Evolutionary conservation across 257 asterid species (phyloP), one percentile per base, ranked within the genome.

Genomic region (Nicotiana attenuata): DNA sequence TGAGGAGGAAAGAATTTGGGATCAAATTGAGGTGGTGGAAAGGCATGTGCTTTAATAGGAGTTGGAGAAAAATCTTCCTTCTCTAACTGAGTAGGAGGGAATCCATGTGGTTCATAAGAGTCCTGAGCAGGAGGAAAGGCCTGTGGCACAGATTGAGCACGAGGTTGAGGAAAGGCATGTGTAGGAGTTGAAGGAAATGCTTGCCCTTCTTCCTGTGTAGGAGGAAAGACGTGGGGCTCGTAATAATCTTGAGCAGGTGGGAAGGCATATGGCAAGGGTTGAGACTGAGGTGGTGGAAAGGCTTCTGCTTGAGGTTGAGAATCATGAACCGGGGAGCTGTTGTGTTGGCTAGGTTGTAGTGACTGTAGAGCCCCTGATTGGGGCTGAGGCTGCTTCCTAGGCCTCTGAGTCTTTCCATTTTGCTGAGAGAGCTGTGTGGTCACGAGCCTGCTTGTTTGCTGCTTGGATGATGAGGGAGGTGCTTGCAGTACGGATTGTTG

Each of bases 281-380:
- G 68, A 33, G 78, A 60, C 33, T 68, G 76, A 2, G 77, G 38
- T 4, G 84, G 84, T 67, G 87, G 86, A 59, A 83, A 81, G 19
- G 69, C 45, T 9, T 65, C 81, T 17, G 22, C 45, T 41, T 60
- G 80, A 29, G 77, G 82, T 1, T 81, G 83, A 57, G 76, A 81
- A 64, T 35, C 53, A 3, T 22, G 22, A 15, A 76, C 61, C 19
- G 84, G 71, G 7, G 80, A 76, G 24, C 76, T 59, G 60, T 60
- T 81, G 73, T 73, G 77, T 81, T 38, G 28, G 53, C 68, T 69
- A 35, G 77, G 82, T 7, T 69, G 78, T 10, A 73, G 78, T 69
- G 78, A 67, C 28, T 10, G 19, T 33, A 7, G 28, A n/a, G 31
- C 5, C 5, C n/a, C 57, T 10, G 56, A 13, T 73, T 73, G 33